phyloP scores from a whole-genome alignment of 495 filamentous ascomycete species.

The Extremus antarcticus region DNA sequence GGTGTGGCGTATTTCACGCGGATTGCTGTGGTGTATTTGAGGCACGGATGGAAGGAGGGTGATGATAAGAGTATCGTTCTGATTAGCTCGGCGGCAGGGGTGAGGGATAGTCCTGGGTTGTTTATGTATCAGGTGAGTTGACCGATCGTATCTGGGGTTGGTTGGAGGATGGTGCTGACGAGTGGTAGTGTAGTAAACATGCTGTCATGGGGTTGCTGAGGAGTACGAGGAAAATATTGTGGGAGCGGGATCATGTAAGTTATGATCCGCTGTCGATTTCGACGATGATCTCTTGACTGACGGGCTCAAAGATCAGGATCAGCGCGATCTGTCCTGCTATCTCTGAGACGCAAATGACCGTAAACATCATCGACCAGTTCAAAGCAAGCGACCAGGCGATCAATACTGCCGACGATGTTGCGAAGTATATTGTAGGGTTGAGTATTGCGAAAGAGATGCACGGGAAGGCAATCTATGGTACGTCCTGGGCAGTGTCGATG shows the following conservation, averaged over 20 bases:
- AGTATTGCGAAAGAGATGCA: not conserved
- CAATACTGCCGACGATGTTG: slow-evolving; percentile 36
- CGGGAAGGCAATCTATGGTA: slow-evolving; percentile 1
- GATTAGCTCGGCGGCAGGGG: slow-evolving; percentile 37
- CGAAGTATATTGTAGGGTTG: slow-evolving; percentile 27
- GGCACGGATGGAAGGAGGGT: slow-evolving; percentile 3
- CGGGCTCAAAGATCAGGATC: slow-evolving; percentile 27
- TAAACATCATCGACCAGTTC: slow-evolving; percentile 35
- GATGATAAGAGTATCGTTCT: slow-evolving; percentile 39
- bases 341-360: slow-evolving; percentile 35
- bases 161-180: too few species aligned
- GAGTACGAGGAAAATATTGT: not conserved
- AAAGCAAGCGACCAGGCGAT: slow-evolving; percentile 34
- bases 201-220: slow-evolving; percentile 13
- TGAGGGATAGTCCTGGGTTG: slow-evolving; percentile 38
- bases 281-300: not conserved
- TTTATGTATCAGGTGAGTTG: slow-evolving; percentile 37
- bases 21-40: slow-evolving; percentile 14
- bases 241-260: not conserved
- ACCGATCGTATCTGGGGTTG: too few species aligned
- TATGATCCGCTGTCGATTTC: not conserved
- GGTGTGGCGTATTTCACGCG: slow-evolving; percentile 18
- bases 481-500: not conserved
- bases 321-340: slow-evolving; percentile 46
- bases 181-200: slow-evolving; percentile 8